Conservation (phyloP, 202 grass and related monocot genomes). For the Schoenoplectus triqueter region DNA sequence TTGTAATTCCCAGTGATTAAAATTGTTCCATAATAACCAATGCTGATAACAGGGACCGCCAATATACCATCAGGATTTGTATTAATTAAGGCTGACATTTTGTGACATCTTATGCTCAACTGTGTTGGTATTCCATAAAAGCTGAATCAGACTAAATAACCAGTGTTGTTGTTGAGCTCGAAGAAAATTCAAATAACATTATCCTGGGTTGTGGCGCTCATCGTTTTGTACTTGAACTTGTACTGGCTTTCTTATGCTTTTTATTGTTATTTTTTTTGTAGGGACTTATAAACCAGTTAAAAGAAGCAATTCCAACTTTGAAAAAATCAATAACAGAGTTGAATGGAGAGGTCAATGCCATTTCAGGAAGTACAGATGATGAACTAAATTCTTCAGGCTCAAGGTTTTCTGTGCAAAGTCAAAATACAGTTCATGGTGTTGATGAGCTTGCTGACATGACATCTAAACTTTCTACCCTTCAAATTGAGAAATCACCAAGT, state of each 20-base stretch:
- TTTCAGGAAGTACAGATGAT: constrained; percentile 57
- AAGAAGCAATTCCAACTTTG: constrained; percentile 91
- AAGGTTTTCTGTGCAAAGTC: constrained; percentile 22
- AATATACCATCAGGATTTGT: constrained; percentile 14
- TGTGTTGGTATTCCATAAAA: neutral
- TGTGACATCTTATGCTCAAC: constrained; percentile 3
- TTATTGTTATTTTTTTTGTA: constrained; percentile 43
- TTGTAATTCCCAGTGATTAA: neutral
- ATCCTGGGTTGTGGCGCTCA: neutral
- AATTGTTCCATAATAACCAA: neutral
- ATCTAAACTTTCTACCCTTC: constrained; percentile 65
- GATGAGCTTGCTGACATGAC: constrained; percentile 64
- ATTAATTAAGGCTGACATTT: constrained; percentile 1
- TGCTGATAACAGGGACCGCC: neutral
- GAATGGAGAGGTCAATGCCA: constrained; percentile 75
- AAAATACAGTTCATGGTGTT: constrained; percentile 46
- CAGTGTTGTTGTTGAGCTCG: neutral
- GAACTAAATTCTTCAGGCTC: constrained; percentile 56
- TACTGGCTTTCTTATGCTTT: constrained; percentile 44
- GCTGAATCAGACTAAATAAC: neutral
- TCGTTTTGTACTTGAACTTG: constrained; percentile 21
- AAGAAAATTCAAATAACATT: neutral
- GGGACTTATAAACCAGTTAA: constrained; percentile 98
- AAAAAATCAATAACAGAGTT: constrained; percentile 89
- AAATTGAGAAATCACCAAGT: constrained; percentile 66